Conservation (phyloP, 1,284 basidiomycete species). For the Takashimella koratensis region DNA sequence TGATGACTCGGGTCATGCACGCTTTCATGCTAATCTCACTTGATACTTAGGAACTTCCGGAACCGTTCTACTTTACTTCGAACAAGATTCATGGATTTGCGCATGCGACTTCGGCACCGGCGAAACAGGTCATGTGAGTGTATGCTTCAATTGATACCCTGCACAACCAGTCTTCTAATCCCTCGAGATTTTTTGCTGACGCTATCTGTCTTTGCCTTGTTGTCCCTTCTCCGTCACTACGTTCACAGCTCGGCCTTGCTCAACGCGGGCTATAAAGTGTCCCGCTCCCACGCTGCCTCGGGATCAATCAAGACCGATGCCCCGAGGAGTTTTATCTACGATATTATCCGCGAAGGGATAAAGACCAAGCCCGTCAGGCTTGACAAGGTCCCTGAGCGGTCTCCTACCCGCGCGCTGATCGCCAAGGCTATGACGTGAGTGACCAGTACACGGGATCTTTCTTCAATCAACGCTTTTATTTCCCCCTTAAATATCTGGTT, state of each 20-base stretch:
- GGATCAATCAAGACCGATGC: conserved; percentile 92
- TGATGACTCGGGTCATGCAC: not conserved
- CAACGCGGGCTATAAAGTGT: conserved; percentile 77
- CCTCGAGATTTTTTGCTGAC: too few species aligned
- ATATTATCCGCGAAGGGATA: conserved; percentile 79
- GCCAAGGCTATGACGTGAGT: conserved; percentile 63
- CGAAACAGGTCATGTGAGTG: conserved; percentile 66
- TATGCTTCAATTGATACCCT: not conserved
- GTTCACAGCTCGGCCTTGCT: conserved; percentile 78
- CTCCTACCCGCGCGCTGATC: conserved; percentile 64
- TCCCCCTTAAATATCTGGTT: too few species aligned
- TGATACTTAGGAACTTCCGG: conserved; percentile 63
- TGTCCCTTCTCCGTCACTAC: not conserved
- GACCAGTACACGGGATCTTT: not conserved
- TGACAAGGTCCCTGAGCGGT: conserved; percentile 69
- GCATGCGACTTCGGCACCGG: conserved; percentile 47
- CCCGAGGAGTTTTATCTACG: conserved; percentile 66
- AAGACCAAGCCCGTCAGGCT: conserved; percentile 71
- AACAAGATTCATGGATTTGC: conserved; percentile 66
- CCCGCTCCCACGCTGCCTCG: conserved; percentile 81
- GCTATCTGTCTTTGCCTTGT: conserved; percentile 1
- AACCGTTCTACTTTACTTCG: conserved; percentile 90
- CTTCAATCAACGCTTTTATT: not conserved
- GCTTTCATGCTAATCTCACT: not conserved
- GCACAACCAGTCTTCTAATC: not conserved